Percentiles rank a stretch among this genome's conserved stretches.
Evolutionary conservation across 129 eudicot genomes (phyloP).

Genomic region (Gnaphalium uliginosum): DNA sequence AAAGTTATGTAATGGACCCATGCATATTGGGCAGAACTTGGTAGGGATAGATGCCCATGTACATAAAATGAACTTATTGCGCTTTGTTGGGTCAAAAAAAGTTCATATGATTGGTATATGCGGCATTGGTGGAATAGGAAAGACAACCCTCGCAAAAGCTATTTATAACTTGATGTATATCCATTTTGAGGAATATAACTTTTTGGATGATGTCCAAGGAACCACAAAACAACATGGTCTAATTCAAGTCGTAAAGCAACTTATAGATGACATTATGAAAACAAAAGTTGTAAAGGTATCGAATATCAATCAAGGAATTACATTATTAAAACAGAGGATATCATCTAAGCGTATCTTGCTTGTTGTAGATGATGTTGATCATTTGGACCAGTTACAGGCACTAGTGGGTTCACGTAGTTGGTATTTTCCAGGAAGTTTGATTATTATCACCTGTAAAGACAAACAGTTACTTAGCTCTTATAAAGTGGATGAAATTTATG

Average conservation of each 20-base stretch:
- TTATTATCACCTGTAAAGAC: conserved; percentile 11
- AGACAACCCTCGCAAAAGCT: conserved; percentile 25
- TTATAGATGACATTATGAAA: conserved; percentile 12
- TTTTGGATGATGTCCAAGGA: conserved; percentile 28
- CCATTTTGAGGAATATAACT: not conserved
- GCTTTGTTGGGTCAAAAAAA: not conserved
- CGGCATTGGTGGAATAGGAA: conserved; percentile 31
- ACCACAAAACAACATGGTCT: conserved; percentile 7
- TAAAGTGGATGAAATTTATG: conserved; percentile 11
- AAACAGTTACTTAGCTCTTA: conserved; percentile 9
- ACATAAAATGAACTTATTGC: not conserved
- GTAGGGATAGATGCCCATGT: conserved; percentile 21
- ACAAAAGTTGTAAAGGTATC: not conserved
- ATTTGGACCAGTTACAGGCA: not conserved
- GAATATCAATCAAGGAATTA: conserved; percentile 7
- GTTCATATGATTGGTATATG: conserved; percentile 29
- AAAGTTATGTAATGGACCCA: not conserved
- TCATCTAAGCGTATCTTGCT: conserved; percentile 1
- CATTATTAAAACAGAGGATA: not conserved
- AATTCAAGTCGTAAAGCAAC: not conserved
- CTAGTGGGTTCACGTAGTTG: conserved; percentile 6
- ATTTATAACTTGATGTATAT: conserved; percentile 18
- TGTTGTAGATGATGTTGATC: conserved; percentile 3
- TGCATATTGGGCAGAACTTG: conserved; percentile 22
- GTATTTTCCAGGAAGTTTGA: conserved; percentile 17